Percentiles rank a stretch among this genome's conserved stretches.
Conservation (phyloP, 1,139 yeast species). For the Debaryomyces subglobosus region DNA sequence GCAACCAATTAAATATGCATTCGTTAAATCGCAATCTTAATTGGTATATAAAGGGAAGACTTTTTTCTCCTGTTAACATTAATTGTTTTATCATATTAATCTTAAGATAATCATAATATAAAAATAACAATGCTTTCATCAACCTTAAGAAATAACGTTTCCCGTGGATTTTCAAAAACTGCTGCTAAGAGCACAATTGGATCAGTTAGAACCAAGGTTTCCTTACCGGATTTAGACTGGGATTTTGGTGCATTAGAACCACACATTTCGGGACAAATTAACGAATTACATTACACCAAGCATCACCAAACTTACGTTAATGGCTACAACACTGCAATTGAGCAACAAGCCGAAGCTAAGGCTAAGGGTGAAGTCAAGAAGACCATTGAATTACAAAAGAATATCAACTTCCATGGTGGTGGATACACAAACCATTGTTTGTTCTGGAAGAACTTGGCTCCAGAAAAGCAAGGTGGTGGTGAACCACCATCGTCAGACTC, state of each 20-base stretch:
- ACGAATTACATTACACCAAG: slow-evolving; percentile 87
- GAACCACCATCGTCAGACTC: slow-evolving; percentile 66
- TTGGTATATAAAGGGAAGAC: neutral
- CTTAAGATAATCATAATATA: neutral
- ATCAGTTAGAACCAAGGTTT: slow-evolving; percentile 62
- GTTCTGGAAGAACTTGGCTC: slow-evolving; percentile 93
- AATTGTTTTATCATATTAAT: neutral
- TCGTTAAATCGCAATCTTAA: slow-evolving; percentile 6
- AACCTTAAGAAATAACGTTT: slow-evolving; percentile 23
- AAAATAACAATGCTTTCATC: slow-evolving; percentile 22
- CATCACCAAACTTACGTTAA: slow-evolving; percentile 95
- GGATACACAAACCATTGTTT: slow-evolving; percentile 87
- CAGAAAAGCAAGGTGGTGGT: slow-evolving; percentile 82
- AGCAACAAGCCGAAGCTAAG: slow-evolving; percentile 74
- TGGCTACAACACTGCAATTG: slow-evolving; percentile 83
- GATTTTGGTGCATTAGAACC: slow-evolving; percentile 92
- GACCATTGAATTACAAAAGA: slow-evolving; percentile 73
- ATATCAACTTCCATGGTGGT: slow-evolving; percentile 93
- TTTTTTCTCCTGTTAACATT: neutral
- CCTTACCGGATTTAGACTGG: slow-evolving; percentile 85
- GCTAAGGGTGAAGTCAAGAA: slow-evolving; percentile 65
- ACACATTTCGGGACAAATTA: slow-evolving; percentile 83
- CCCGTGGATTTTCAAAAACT: slow-evolving; percentile 19
- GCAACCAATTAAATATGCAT: slow-evolving; percentile 7
- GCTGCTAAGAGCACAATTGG: slow-evolving; percentile 25